Percentiles rank a stretch among this genome's conserved stretches.
Conservation (phyloP, 2,329 filamentous ascomycete species). For the Claviceps sp. region DNA sequence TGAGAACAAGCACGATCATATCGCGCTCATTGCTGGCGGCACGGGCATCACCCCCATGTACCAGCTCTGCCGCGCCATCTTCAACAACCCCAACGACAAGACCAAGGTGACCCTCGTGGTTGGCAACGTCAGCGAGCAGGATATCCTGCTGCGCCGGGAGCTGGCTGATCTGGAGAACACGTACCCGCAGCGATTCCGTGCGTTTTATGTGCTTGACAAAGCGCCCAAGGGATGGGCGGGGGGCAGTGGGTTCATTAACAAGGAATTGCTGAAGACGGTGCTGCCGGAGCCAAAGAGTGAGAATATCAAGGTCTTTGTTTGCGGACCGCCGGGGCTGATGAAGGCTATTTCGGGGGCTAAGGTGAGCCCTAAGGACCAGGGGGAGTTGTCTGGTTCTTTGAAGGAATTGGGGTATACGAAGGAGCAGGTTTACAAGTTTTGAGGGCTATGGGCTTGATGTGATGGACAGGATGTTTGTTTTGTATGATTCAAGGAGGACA, state of each 20-base stretch:
- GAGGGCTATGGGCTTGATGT: neutral
- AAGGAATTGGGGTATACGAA: slow-evolving; percentile 59
- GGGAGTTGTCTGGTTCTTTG: slow-evolving; percentile 69
- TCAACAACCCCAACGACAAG: slow-evolving; percentile 92
- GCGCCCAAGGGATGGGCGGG: slow-evolving; percentile 66
- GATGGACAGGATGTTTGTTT: too few species aligned
- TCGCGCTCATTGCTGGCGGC: slow-evolving; percentile 79
- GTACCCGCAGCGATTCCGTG: slow-evolving; percentile 87
- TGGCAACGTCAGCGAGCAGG: slow-evolving; percentile 77
- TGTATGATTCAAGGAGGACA: too few species aligned
- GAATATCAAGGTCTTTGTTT: slow-evolving; percentile 95
- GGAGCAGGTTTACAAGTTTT: slow-evolving; percentile 95
- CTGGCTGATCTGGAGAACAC: slow-evolving; percentile 81
- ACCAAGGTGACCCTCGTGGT: slow-evolving; percentile 95
- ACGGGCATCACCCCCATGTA: slow-evolving; percentile 98
- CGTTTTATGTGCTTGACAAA: slow-evolving; percentile 87
- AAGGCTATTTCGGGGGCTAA: slow-evolving; percentile 83
- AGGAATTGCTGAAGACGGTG: slow-evolving; percentile 89
- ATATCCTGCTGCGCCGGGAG: slow-evolving; percentile 83
- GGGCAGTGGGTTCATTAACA: slow-evolving; percentile 68
- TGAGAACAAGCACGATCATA: slow-evolving; percentile 85
- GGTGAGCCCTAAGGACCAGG: slow-evolving; percentile 87
- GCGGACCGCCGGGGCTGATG: slow-evolving; percentile 84
- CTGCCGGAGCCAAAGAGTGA: slow-evolving; percentile 82
- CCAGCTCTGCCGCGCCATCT: slow-evolving; percentile 82